These are phyloP conservation scores for Aegle marmelos DNA, from an alignment of 345 rosid genomes.

Conservation along the genomic window DNA sequence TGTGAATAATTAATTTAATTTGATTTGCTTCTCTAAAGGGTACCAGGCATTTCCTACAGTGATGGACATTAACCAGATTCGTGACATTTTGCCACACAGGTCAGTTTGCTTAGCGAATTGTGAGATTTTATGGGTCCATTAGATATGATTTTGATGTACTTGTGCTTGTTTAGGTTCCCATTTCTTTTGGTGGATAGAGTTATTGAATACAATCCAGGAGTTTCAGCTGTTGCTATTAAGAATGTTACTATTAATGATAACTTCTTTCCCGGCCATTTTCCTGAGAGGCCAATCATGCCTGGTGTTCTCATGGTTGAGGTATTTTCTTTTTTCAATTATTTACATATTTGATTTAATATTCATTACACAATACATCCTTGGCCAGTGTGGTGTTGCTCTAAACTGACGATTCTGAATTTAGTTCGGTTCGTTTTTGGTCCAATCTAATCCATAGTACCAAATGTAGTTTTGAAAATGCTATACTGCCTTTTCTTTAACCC, in stretches of 20 bases:
- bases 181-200: conserved; percentile 98
- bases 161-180: conserved; percentile 51
- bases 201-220: conserved; percentile 90
- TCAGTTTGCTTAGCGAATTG: conserved; percentile 5
- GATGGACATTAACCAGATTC: conserved; percentile 89
- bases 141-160: too few species aligned
- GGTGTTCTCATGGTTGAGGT: conserved; percentile 99
- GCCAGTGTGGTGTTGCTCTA: too few species aligned
- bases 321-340: neutral
- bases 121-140: too few species aligned
- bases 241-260: conserved; percentile 97
- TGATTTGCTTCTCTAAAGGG: conserved; percentile 24
- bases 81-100: conserved; percentile 92
- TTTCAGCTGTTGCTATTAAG: conserved; percentile 91
- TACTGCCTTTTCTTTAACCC: too few species aligned
- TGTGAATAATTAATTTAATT: neutral
- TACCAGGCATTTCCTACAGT: conserved; percentile 73
- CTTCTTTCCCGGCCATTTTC: conserved; percentile 99
- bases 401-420: too few species aligned
- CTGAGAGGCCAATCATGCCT: conserved; percentile 99
- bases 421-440: too few species aligned
- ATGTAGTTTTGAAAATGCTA: too few species aligned
- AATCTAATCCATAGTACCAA: too few species aligned
- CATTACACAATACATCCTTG: too few species aligned
- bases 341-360: neutral